Base-by-base conservation (phyloP, 305 asterid genomes). In the Nicotiana rustica region DNA sequence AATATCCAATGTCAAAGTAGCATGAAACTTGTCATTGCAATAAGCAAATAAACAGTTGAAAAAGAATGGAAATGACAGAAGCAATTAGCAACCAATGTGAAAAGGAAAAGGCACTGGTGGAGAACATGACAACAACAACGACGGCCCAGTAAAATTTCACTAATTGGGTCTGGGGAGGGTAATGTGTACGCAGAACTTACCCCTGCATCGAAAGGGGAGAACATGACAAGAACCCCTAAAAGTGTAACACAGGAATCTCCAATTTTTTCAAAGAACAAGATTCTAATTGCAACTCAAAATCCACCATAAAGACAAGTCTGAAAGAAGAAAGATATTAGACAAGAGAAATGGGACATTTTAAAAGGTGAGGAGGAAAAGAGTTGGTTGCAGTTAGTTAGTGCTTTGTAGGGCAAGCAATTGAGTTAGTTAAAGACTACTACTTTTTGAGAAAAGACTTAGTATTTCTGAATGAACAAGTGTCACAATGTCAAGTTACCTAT, bases 341-440 rank as follows among this genome's bases (percentile, higher is more conserved):
- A 55, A 65, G 81, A 68, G 25, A 87, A 84, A 56, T 56, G 78
- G 75, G 83, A 82, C 57, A 88, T 49, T 61, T 52, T 17, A 52
- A 57, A 80, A 83, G 82, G 19, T 65, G 75, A 10, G 60, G 82
- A 84, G 78, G 41, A 66, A 81, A 73, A 25, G 33, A 67, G 78
- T 82, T 66, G 81, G 88, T 82, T 85, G 86, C 70, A 82, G 88
- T 82, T 86, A 83, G 80, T 86, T 80, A 77, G 89, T 84, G 90
- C 67, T 47, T 3, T 41, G 80, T 83, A 84, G 88, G 89, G 84
- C 90, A 86, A n/a, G 73, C 85, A 83, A 75, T 86, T 81, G 85
- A 83, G 82, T 81, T 71, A 36, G 71, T 49, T 73, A 57, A 49
- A 82, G 82, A 79, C 82, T 41, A 60, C 44, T 8, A 38, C 14